Evolutionary conservation across 2,329 filamentous ascomycete species (phyloP).

Genomic region (Chaetomium globosum): DNA sequence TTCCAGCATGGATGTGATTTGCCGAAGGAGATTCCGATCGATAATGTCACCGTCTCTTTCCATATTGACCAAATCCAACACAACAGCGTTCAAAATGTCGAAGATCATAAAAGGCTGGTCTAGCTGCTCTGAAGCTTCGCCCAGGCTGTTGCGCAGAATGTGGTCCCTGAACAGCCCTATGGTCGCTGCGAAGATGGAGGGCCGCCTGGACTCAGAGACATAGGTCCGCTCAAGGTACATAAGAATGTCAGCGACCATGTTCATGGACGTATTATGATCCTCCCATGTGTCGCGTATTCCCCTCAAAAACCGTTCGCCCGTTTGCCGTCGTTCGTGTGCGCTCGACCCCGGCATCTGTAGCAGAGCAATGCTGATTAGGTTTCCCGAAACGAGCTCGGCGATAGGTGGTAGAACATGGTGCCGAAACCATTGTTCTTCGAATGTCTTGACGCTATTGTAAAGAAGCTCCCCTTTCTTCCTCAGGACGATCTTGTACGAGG

Average conservation of each 20-base stretch:
- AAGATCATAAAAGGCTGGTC: conserved; percentile 56
- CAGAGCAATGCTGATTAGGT: conserved; percentile 63
- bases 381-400: conserved; percentile 68
- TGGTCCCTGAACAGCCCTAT: conserved; percentile 89
- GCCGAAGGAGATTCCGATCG: conserved; percentile 77
- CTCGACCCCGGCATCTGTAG: conserved; percentile 61
- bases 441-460: conserved; percentile 76
- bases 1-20: conserved; percentile 87
- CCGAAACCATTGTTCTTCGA: conserved; percentile 81
- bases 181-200: conserved; percentile 79
- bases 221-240: conserved; percentile 97
- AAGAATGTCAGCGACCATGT: conserved; percentile 92
- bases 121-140: conserved; percentile 44
- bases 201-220: conserved; percentile 67
- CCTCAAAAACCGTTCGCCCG: conserved; percentile 80
- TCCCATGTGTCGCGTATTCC: conserved; percentile 79
- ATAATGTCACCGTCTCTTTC: conserved; percentile 89
- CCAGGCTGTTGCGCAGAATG: conserved; percentile 67
- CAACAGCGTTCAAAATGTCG: conserved; percentile 75
- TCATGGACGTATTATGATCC: conserved; percentile 89
- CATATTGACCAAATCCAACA: conserved; percentile 90
- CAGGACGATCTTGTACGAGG: conserved; percentile 89
- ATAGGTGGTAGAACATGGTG: conserved; percentile 73
- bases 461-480: conserved; percentile 81
- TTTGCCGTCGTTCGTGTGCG: conserved; percentile 75